Conservation (phyloP, 1,284 basidiomycete species). For the Megacollybia platyphylla region DNA sequence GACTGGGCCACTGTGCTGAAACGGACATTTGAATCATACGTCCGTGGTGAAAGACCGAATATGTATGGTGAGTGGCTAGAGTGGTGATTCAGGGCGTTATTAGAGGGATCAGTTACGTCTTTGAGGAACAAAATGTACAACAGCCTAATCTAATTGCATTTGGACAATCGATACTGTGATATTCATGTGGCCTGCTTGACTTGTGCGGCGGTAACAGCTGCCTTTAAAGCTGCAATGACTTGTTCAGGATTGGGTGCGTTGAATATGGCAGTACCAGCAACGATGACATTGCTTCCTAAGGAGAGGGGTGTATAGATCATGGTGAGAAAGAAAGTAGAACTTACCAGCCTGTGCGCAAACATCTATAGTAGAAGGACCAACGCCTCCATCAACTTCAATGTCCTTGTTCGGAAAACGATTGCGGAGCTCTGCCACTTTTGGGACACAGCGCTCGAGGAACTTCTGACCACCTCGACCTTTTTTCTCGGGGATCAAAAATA, state of each 20-base stretch:
- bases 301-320: constrained; percentile 1
- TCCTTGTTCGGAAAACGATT: constrained; percentile 85
- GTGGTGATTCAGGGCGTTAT: not conserved
- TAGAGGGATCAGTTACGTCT: not conserved
- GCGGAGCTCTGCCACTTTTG: constrained; percentile 88
- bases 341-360: constrained; percentile 84
- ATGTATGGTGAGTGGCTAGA: constrained; percentile 60
- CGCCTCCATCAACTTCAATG: constrained; percentile 97
- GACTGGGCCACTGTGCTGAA: constrained; percentile 72
- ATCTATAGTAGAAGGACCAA: constrained; percentile 84
- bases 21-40: constrained; percentile 65
- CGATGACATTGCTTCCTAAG: constrained; percentile 92
- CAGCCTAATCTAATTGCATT: not conserved
- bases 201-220: constrained; percentile 60
- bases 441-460: constrained; percentile 88
- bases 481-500: not conserved
- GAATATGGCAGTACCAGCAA: constrained; percentile 96
- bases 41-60: constrained; percentile 62
- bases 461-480: constrained; percentile 90
- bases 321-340: constrained; percentile 9
- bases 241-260: constrained; percentile 66
- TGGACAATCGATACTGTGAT: not conserved
- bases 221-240: constrained; percentile 67
- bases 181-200: constrained; percentile 22
- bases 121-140: not conserved